These are phyloP conservation scores for Dactylorhiza incarnata DNA, from an alignment of 106 monocot species.

Conservation along the genomic window DNA sequence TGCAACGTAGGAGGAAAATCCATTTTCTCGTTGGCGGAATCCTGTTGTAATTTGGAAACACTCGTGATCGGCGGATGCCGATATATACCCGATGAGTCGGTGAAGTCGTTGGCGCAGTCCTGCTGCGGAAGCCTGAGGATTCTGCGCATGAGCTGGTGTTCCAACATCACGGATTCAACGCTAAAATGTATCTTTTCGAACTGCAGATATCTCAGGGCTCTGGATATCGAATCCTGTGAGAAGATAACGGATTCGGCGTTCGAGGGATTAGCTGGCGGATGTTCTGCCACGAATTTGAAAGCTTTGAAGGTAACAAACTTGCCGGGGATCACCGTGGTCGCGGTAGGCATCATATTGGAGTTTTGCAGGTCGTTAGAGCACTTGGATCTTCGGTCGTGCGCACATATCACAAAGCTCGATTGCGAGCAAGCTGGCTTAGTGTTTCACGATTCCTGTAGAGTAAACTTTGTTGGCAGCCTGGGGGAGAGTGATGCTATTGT, in stretches of 20 bases:
- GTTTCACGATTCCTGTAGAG: conserved; percentile 51
- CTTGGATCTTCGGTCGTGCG: conserved; percentile 68
- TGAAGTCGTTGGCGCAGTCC: conserved; percentile 32
- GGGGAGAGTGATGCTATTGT: conserved; percentile 23
- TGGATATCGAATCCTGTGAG: conserved; percentile 79
- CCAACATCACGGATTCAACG: conserved; percentile 52
- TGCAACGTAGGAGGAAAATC: conserved; percentile 41
- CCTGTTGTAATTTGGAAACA: conserved; percentile 65
- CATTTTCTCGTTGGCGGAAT: conserved; percentile 43
- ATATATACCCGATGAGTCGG: conserved; percentile 48
- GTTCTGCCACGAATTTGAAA: conserved; percentile 36
- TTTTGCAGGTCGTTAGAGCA: conserved; percentile 54
- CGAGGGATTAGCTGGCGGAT: conserved; percentile 21
- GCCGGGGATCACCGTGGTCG: conserved; percentile 50
- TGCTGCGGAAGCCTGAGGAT: conserved; percentile 36
- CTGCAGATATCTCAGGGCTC: conserved; percentile 55
- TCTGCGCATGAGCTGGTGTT: conserved; percentile 74
- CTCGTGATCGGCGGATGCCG: conserved; percentile 72
- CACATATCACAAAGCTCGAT: conserved; percentile 36
- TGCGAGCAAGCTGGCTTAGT: conserved; percentile 66
- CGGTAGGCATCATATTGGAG: conserved; percentile 36
- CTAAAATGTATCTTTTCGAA: conserved; percentile 41
- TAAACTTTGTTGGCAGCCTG: conserved; percentile 54
- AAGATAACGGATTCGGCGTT: conserved; percentile 71
- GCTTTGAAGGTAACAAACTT: conserved; percentile 56